Conservation (phyloP, 768 basidiomycete species). For the Suillus americanus region DNA sequence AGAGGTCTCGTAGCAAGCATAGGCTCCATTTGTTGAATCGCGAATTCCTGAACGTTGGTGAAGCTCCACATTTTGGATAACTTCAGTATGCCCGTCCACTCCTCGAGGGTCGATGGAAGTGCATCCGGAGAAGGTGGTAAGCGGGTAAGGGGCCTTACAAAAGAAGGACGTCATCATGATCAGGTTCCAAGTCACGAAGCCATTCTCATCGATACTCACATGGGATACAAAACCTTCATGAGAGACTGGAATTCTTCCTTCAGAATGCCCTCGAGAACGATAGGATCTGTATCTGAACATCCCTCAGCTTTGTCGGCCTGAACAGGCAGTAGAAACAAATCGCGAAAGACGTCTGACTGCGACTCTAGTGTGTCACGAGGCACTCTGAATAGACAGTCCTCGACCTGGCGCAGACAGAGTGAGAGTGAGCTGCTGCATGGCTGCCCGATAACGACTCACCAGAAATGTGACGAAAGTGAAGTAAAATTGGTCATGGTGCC, state of each 20-base stretch:
- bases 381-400: constrained; percentile 25
- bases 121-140: background rate
- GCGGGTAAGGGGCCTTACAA: background rate
- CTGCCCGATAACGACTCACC: background rate
- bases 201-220: constrained; percentile 10
- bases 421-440: background rate
- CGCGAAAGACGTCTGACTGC: constrained; percentile 25
- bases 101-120: constrained; percentile 15
- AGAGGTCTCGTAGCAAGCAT: constrained; percentile 8
- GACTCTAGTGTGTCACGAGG: constrained; percentile 23
- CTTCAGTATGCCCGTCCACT: constrained; percentile 41
- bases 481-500: constrained; percentile 10
- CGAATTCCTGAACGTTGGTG: constrained; percentile 26
- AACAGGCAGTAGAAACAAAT: constrained; percentile 25
- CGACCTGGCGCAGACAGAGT: constrained; percentile 21
- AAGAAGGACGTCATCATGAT: background rate
- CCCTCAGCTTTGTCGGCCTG: constrained; percentile 16
- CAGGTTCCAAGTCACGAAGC: background rate
- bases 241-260: constrained; percentile 26
- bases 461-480: constrained; percentile 15
- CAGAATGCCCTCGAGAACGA: constrained; percentile 22
- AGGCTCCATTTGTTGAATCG: constrained; percentile 26
- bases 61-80: constrained; percentile 41
- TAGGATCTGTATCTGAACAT: constrained; percentile 19
- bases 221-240: constrained; percentile 21